Base-by-base conservation (phyloP, 2,329 filamentous ascomycete genomes). In the Arthroderma sp. region DNA sequence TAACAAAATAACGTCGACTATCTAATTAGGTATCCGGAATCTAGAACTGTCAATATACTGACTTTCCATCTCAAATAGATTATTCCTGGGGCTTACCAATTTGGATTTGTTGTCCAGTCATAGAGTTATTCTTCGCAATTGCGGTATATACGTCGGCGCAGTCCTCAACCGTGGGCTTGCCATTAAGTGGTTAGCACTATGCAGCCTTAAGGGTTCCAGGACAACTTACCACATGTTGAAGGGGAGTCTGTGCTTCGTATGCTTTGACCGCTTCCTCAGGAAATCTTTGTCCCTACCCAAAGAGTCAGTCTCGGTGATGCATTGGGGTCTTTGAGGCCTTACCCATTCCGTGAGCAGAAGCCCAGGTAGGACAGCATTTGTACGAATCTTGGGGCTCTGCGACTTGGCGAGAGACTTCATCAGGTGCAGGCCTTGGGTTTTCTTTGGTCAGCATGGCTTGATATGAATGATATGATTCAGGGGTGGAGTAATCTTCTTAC, bases 261-360 rank as follows among this genome's bases (percentile, higher is more conserved):
- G 51, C 60, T 44, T 77, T 62, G 39, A 82, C 73, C 49, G 64
- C 65, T 52, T 83, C 80, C 2, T 70, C 61, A 0, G 71, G 64
- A 58, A 78, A 85, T 50, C 61, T 67, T 39, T 72, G 61, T 8
- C 78, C 78, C 74, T 68, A 46, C 40, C 36, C 3, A 43, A 29
- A 41, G 15, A 30, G 8, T 10, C n/a, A 40, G 33, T 41, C 40
- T 43, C 29, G 40, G 39, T 36, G 27, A 9, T 36, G n/a, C 4
- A 36, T 28, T 38, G 30, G 33, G 11, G 6, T n/a, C 4, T n/a
- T 29, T 11, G 1, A 11, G 6, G n/a, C 8, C 22, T 51, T 53
- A 72, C 74, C 81, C 81, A 85, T 58, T 84, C 80, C 1, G 80
- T 83, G 56, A 81, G 64, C 52, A 83, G 57, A 53, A 83, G 63